Conservation (phyloP, 2,329 filamentous ascomycete species). For the Stagonosporopsis cucurbitacearum region DNA sequence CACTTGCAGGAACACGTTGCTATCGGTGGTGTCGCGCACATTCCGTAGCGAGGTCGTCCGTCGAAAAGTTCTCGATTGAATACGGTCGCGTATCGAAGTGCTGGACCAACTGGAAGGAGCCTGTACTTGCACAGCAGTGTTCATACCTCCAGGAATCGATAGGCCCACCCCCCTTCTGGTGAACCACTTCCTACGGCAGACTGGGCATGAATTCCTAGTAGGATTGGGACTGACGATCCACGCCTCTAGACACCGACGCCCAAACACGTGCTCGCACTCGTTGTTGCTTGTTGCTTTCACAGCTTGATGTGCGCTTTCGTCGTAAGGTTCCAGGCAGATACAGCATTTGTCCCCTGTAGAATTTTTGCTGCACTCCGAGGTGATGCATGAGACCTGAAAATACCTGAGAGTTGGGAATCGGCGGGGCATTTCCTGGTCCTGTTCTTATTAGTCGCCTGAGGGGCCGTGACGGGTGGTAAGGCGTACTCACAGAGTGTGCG, state of each 20-base stretch:
- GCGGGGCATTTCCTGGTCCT: neutral
- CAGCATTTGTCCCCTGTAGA: neutral
- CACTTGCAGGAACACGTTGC: neutral
- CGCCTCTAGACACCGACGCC: conserved; percentile 13
- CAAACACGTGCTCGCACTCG: conserved; percentile 20
- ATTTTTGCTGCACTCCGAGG: neutral
- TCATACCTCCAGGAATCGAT: conserved; percentile 4
- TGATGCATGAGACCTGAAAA: conserved; percentile 2
- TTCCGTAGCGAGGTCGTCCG: neutral
- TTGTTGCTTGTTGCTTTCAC: conserved; percentile 5
- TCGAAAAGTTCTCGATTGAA: neutral
- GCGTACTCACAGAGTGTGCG: too few species aligned
- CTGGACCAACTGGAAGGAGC: neutral
- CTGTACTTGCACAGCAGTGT: conserved; percentile 1
- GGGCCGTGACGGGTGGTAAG: too few species aligned
- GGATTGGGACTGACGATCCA: conserved; percentile 12
- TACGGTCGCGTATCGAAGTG: neutral
- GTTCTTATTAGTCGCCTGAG: neutral
- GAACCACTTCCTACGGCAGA: conserved; percentile 20
- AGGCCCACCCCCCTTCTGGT: neutral
- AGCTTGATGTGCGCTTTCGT: neutral
- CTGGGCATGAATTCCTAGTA: conserved; percentile 14
- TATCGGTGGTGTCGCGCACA: neutral
- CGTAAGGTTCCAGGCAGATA: conserved; percentile 9
- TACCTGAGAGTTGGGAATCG: conserved; percentile 1